Evolutionary conservation across 2,329 filamentous ascomycete genomes (phyloP), one percentile per base, ranked within the genome.

Genomic region (Colletotrichum viniferum): DNA sequence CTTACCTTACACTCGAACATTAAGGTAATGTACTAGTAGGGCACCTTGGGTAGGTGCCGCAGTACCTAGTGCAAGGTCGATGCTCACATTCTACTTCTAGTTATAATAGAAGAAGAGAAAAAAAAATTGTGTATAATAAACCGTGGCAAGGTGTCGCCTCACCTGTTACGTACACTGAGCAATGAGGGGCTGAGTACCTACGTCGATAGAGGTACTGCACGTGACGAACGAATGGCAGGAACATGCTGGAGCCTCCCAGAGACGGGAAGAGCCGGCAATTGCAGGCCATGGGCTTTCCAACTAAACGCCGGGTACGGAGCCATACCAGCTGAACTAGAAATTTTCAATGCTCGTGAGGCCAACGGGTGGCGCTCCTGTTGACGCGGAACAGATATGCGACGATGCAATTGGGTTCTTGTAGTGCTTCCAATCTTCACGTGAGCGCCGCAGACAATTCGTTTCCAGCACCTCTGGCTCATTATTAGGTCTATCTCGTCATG

Each of bases 161-260:
- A 34, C 32, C 32, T 34, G 36, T 38, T 9, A 38, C 36, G 36
- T 38, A n/a, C 18, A n/a, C 38, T 12, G 38, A n/a, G 38, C 38
- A 48, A 48, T 12, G 18, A 21, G 9, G 38, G 28, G 58, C 21
- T 24, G 24, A 9, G 2, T 38, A 18, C 36, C n/a, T 38, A 7
- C 18, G 34, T 66, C 32, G 62, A 66, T 62, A 52, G 12, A 14
- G 21, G 18, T 6, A 18, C 13, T n/a, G 16, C 52, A 61, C 58
- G 65, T 71, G 72, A 74, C 71, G 67, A 65, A 62, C 55, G 60
- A 61, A 70, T 30, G 36, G 71, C 71, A n/a, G 60, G 34, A 34
- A 65, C 28, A 64, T 56, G 71, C 43, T 69, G 21, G 34, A 52
- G 43, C 43, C 43, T 52, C 43, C 43, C n/a, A 21, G 43, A 65